These are phyloP conservation scores for Climacium dendroides DNA, from an alignment of 225 moss, liverwort and hornwort genomes.

Conservation along the genomic window DNA sequence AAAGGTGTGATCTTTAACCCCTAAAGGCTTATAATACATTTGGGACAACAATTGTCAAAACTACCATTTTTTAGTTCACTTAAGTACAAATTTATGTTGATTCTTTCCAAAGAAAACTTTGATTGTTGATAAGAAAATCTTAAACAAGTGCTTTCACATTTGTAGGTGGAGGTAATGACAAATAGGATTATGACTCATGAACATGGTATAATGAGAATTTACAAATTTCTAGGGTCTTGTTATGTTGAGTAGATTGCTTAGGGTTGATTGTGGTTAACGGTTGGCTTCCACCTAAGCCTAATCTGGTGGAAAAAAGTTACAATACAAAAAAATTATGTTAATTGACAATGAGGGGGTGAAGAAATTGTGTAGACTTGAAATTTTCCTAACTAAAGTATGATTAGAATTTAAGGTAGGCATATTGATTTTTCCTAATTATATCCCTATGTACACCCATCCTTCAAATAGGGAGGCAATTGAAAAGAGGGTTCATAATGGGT, in stretches of 20 bases:
- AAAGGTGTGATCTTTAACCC: no score
- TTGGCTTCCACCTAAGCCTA: background rate
- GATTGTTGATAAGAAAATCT: background rate
- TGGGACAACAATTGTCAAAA: background rate
- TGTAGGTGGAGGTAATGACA: background rate
- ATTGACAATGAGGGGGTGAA: no score
- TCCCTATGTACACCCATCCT: background rate
- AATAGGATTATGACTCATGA: background rate
- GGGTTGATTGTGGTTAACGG: rapidly evolving
- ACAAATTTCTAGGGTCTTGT: background rate
- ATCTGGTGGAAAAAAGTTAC: background rate
- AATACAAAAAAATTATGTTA: no score
- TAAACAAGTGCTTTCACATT: background rate
- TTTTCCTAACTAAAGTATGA: background rate
- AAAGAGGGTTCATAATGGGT: background rate
- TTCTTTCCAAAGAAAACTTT: background rate
- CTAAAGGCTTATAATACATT: background rate
- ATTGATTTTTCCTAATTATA: no score
- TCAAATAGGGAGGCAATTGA: background rate
- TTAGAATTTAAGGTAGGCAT: no score
- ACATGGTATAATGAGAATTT: background rate
- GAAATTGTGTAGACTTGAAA: background rate
- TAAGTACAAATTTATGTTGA: background rate
- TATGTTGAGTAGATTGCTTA: rapidly evolving
- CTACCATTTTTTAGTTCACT: background rate